These are phyloP conservation scores for Blastocystis sp. DNA, from an alignment of 352 stramenopile genomes.

Conservation along the genomic window DNA sequence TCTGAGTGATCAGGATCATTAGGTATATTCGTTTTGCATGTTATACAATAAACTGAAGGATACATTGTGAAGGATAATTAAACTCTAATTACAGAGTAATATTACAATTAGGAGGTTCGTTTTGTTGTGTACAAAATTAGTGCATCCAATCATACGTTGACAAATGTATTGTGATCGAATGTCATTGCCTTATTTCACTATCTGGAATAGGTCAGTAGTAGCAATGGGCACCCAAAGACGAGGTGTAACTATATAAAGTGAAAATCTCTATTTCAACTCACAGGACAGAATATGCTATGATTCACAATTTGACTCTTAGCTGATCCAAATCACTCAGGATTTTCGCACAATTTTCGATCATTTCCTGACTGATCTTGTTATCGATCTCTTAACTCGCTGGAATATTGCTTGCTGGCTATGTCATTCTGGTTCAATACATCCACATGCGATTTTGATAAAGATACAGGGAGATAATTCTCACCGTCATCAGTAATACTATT, in stretches of 20 bases:
- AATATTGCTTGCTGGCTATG: not conserved
- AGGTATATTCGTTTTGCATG: not conserved
- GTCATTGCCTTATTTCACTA: no score
- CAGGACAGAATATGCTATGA: not conserved
- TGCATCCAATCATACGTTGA: not conserved
- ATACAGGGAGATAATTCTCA: not conserved
- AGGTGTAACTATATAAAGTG: no score
- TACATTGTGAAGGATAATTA: not conserved
- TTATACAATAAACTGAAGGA: not conserved
- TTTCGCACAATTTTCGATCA: not conserved
- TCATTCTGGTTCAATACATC: not conserved
- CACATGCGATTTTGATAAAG: not conserved
- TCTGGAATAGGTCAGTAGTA: no score
- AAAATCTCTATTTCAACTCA: no score
- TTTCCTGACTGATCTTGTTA: conserved; percentile 15
- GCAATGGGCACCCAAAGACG: no score
- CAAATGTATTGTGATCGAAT: not conserved
- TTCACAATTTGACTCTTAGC: not conserved
- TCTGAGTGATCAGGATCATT: not conserved
- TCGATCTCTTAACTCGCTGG: not conserved
- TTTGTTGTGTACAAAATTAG: not conserved
- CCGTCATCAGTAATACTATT: conserved; percentile 33
- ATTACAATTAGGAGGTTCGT: not conserved
- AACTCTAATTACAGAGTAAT: not conserved
- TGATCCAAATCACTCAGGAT: not conserved